Percentiles rank a stretch among this genome's conserved stretches.
phyloP scores from a whole-genome alignment of 2,329 filamentous ascomycete species.

The Monilinia polystroma region DNA sequence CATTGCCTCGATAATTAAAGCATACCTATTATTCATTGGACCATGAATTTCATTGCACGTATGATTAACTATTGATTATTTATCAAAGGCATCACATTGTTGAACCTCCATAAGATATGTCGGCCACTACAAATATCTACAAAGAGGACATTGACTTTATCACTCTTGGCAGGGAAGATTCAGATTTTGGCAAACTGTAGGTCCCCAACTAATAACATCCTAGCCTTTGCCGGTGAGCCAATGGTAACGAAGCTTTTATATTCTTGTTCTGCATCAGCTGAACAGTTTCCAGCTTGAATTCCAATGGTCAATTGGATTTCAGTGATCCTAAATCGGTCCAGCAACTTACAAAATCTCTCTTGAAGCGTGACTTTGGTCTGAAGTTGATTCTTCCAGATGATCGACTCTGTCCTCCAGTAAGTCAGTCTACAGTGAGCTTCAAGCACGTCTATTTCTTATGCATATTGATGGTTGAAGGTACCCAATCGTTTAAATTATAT shows the following conservation, averaged over 20 bases:
- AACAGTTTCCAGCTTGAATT: slow-evolving; percentile 46
- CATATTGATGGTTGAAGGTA: slow-evolving; percentile 43
- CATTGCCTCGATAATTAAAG: not conserved
- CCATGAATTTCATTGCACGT: no score
- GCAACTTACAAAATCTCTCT: slow-evolving; percentile 77
- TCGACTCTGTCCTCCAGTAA: slow-evolving; percentile 81
- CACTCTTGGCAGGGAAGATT: slow-evolving; percentile 56
- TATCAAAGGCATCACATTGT: not conserved
- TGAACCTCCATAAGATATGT: slow-evolving; percentile 27
- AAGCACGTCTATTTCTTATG: not conserved
- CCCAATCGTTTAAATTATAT: slow-evolving; percentile 82
- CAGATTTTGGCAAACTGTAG: slow-evolving; percentile 58
- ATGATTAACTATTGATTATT: not conserved
- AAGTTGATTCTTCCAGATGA: slow-evolving; percentile 69
- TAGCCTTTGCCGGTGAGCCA: not conserved
- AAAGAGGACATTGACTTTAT: slow-evolving; percentile 61
- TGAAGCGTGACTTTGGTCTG: slow-evolving; percentile 74
- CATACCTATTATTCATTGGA: no score
- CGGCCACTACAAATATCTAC: slow-evolving; percentile 48
- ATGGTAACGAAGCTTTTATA: not conserved
- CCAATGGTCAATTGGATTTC: slow-evolving; percentile 71
- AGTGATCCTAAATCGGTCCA: slow-evolving; percentile 72
- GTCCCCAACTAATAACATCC: slow-evolving; percentile 33
- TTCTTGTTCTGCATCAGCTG: slow-evolving; percentile 13
- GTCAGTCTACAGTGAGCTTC: slow-evolving; percentile 15